These are phyloP conservation scores for Arachis monticola DNA, from an alignment of 331 rosid genomes.

Conservation along the genomic window DNA sequence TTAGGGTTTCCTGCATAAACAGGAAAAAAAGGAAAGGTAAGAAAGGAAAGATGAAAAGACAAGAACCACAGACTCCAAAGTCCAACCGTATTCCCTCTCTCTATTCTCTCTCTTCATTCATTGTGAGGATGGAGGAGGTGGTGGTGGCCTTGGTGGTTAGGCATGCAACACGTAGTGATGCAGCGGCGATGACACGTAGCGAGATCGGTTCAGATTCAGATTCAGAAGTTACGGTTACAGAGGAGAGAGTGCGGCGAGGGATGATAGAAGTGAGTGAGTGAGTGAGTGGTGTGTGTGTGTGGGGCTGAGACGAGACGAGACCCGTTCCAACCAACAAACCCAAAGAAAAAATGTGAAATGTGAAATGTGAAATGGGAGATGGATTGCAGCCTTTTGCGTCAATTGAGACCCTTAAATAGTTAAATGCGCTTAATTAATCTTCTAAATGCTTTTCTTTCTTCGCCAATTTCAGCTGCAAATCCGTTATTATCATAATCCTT, in stretches of 20 bases:
- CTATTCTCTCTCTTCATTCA: slow-evolving; percentile 13
- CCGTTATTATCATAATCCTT: no score
- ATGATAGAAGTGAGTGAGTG: neutral
- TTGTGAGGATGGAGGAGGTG: neutral
- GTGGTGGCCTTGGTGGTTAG: neutral
- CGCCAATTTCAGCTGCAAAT: no score
- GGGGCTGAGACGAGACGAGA: neutral
- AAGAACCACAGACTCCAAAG: neutral
- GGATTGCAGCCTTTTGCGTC: neutral
- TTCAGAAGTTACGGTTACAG: no score
- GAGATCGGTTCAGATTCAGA: neutral
- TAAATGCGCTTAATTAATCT: neutral
- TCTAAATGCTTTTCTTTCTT: no score
- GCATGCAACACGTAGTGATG: slow-evolving; percentile 50
- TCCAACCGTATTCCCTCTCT: slow-evolving; percentile 5
- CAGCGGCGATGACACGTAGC: slow-evolving; percentile 31
- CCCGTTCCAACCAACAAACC: neutral
- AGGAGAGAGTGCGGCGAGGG: neutral
- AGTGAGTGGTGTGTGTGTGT: neutral
- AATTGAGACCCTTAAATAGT: slow-evolving; percentile 27
- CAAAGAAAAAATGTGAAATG: neutral
- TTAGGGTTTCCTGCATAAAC: slow-evolving; percentile 43
- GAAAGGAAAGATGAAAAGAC: neutral
- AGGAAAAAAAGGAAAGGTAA: neutral
- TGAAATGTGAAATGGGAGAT: neutral